Evolutionary conservation across 2,329 filamentous ascomycete species (phyloP).

Genomic region (Aschersonia sp.): DNA sequence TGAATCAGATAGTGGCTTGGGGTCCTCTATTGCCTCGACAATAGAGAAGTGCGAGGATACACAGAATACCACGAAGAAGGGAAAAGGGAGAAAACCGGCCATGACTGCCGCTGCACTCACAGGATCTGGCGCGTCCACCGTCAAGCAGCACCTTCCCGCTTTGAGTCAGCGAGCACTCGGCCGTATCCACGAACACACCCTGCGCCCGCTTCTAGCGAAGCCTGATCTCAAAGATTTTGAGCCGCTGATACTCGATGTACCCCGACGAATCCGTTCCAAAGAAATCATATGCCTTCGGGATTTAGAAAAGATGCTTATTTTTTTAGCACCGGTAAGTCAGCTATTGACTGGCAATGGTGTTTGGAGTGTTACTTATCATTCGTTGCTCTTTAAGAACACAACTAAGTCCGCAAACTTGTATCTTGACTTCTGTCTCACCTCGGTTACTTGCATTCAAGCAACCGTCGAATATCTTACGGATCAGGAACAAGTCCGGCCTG

Average conservation of each 20-base stretch:
- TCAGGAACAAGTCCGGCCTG: conserved; percentile 69
- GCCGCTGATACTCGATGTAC: conserved; percentile 63
- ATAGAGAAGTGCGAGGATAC: conserved; percentile 32
- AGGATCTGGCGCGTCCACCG: conserved; percentile 37
- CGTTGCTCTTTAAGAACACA: conserved; percentile 62
- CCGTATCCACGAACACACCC: conserved; percentile 66
- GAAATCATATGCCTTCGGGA: conserved; percentile 86
- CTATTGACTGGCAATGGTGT: conserved; percentile 37
- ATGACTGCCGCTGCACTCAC: conserved; percentile 42
- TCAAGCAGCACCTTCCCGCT: conserved; percentile 35
- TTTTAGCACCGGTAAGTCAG: conserved; percentile 84
- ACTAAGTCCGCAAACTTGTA: conserved; percentile 58
- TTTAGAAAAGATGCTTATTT: conserved; percentile 84
- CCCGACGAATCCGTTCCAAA: conserved; percentile 65
- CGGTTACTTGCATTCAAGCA: conserved; percentile 79
- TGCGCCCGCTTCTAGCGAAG: conserved; percentile 65
- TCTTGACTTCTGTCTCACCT: conserved; percentile 78
- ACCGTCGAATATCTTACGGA: conserved; percentile 78
- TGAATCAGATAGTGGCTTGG: conserved; percentile 77
- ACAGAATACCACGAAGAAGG: conserved; percentile 13
- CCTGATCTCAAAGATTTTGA: conserved; percentile 66
- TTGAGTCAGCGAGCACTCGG: conserved; percentile 57
- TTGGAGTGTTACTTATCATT: conserved; percentile 55
- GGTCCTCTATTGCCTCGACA: conserved; percentile 60
- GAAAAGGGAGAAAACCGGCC: conserved; percentile 15